phyloP scores from a whole-genome alignment of 257 asterid species.

The Solanum ossicruentum region DNA sequence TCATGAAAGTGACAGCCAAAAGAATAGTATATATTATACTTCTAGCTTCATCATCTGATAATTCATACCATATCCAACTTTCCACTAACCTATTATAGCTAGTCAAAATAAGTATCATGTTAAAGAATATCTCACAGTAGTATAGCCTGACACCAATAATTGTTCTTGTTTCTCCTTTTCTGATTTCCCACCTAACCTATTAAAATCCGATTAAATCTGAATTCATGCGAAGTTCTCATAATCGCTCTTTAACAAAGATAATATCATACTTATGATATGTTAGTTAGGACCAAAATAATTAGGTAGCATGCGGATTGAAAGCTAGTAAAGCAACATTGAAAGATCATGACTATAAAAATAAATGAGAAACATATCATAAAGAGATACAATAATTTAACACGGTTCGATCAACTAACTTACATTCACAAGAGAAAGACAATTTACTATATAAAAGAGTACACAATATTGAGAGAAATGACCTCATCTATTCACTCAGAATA shows the following conservation, averaged over 20 bases:
- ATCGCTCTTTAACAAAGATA: background rate
- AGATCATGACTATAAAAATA: no score
- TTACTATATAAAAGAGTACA: no score
- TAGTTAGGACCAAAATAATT: no score
- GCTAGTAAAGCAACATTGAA: no score
- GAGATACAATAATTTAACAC: no score
- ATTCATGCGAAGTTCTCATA: fast-evolving
- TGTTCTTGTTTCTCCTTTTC: background rate
- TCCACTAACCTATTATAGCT: background rate
- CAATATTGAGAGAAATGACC: no score
- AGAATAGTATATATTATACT: background rate
- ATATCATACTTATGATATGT: background rate
- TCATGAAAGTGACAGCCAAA: conserved; percentile 20
- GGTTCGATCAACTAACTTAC: no score
- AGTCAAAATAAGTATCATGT: background rate
- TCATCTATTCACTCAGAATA: no score
- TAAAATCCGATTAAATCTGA: background rate
- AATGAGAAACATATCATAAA: no score
- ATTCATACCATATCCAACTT: conserved; percentile 3
- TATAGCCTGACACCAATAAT: background rate
- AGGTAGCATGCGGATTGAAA: no score
- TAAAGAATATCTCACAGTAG: background rate
- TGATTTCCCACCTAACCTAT: fast-evolving
- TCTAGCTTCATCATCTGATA: background rate
- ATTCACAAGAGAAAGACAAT: no score